Base-by-base conservation (phyloP, 2,329 filamentous ascomycete species). In the Mycocentrospora acerina region DNA sequence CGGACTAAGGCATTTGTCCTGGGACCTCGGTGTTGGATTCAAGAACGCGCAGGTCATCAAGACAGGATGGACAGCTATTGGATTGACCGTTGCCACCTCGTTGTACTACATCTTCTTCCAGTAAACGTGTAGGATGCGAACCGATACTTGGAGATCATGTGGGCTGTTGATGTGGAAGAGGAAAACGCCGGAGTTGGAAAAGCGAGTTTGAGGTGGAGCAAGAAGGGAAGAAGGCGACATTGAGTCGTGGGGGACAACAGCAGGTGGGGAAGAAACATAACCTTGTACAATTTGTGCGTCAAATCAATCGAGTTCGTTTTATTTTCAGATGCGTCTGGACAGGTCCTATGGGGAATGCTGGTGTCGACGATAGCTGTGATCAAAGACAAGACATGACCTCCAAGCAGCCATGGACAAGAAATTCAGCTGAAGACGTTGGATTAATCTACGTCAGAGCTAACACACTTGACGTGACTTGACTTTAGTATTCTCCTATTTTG, bases 1-100 rank as follows among this genome's bases (percentile, higher is more conserved):
- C 62, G 85, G 84, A n/a, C 24, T 88, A 14, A 78, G 85, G 61
- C 84, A 88, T 78, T 73, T 88, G 73, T 60, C 75, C 12, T 88
- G 85, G 85, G 85, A 88, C 73, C 68, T 77, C 26, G 82, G 81
- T 35, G 71, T 72, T 55, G 72, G 75, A 34, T 77, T 88, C 45
- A 77, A 71, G 57, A 87, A 87, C 63, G 71, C 77, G 68, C 71
- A 77, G 59, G 83, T 88, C 44, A 79, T 81, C 53, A 73, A 72
- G 67, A 82, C 79, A 2, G 84, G 83, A 12, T 87, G 82, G 80
- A 62, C 73, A 27, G 80, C 80, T 22, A 68, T 86, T 37, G 83
- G 75, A 3, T 49, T 81, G 56, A 81, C 73, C 44, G 68, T 74
- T 31, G 66, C 73, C 8, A 35, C 36, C n/a, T 43, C 51, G 27